These are phyloP conservation scores for Trichophyton rubrum DNA, from an alignment of 2,329 filamentous ascomycete genomes.

Conservation along the genomic window DNA sequence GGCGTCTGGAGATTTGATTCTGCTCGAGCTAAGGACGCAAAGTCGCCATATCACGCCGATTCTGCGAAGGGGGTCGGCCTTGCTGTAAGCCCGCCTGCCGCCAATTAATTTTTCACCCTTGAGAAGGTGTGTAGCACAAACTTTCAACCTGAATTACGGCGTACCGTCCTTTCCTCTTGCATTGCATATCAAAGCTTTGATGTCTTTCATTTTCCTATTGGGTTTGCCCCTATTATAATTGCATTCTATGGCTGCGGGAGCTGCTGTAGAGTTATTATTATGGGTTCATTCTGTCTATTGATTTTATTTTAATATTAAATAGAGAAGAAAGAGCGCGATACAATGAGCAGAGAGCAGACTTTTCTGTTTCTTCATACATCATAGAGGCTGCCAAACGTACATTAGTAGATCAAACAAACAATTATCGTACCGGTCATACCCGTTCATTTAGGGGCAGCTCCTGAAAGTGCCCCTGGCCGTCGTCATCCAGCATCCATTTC, in stretches of 20 bases:
- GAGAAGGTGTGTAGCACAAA: not conserved
- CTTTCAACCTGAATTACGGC: not conserved
- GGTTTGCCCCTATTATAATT: not conserved
- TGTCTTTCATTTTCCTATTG: not conserved
- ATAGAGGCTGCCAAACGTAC: not conserved
- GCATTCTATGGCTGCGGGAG: not conserved
- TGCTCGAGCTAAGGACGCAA: slow-evolving; percentile 36
- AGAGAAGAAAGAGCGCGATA: not conserved
- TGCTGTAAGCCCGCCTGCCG: slow-evolving; percentile 6
- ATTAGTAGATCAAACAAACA: not conserved
- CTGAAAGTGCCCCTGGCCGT: not conserved
- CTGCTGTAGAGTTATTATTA: not conserved
- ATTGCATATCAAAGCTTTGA: not conserved
- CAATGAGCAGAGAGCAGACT: not conserved
- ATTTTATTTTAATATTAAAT: not conserved
- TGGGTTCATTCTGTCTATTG: not conserved
- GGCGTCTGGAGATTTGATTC: slow-evolving; percentile 59
- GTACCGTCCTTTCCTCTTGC: not conserved
- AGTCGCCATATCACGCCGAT: slow-evolving; percentile 32
- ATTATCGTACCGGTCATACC: not conserved
- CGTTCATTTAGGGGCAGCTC: not conserved
- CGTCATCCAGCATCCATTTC: not conserved
- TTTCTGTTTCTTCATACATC: not conserved
- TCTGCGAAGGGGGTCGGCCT: slow-evolving; percentile 31
- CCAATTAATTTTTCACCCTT: not conserved